Evolutionary conservation across 441 rosid genomes (phyloP), one percentile per base, ranked within the genome.

Genomic region (Populus hybrid): DNA sequence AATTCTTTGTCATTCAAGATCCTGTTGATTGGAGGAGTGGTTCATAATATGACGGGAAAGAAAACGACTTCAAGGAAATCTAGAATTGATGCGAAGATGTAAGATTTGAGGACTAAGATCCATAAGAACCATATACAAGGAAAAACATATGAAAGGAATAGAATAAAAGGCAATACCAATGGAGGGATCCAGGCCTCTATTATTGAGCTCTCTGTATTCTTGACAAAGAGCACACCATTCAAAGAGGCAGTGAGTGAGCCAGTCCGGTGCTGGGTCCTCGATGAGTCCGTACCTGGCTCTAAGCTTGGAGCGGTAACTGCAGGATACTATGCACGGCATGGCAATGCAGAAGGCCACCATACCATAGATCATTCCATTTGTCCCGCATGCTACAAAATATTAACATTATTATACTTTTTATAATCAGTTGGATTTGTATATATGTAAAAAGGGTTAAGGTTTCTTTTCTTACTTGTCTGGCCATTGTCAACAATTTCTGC

Each of bases 261-360:
- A 90, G n/a, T 91, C 93, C 1, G 95, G 91, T 14, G 91, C 95
- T 8, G 95, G 95, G 38, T 88, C 82, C 82, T 91, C 92, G 4
- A 86, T 79, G 71, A 91, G 84, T 35, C 89, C 89, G n/a, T 69
- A 90, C 72, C 81, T 87, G 78, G 8, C 77, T 79, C 95, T 84
- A 20, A 88, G 82, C 83, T 88, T 91, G 14, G 93, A 65, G 16
- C 93, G 84, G 76, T 71, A 88, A 5, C 85, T 64, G 86, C 93
- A 90, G 69, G 95, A 82, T 53, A 86, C 70, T 23, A 91, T 69
- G 86, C 86, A 89, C 7, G 95, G 95, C 78, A 84, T 3, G 35
- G 42, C 83, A n/a, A 85, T 68, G 79, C 78, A 77, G 53, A 16
- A 80, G 8, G 76, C 69, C 32, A 87, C 78, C 84, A 81, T 12